Conservation (phyloP, 2,329 filamentous ascomycete genomes). For the Aspergillus pseudoglaucus region DNA sequence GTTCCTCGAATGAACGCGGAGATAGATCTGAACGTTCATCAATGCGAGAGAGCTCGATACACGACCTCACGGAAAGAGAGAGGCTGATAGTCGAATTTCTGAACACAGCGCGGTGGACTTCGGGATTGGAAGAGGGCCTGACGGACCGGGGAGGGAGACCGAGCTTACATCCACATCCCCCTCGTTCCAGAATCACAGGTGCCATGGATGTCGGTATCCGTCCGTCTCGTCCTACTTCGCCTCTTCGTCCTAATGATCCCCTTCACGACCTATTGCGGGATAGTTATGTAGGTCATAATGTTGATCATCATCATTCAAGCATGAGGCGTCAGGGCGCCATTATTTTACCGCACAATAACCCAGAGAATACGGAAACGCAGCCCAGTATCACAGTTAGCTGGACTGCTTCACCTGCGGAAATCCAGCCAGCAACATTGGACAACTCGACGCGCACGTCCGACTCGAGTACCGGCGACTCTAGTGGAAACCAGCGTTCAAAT, state of each 20-base stretch:
- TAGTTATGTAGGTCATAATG: slow-evolving; percentile 21
- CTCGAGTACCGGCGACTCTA: slow-evolving; percentile 15
- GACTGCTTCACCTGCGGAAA: slow-evolving; percentile 36
- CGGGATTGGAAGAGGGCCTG: slow-evolving; percentile 25
- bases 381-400: slow-evolving; percentile 32
- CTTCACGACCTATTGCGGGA: slow-evolving; percentile 27
- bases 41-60: slow-evolving; percentile 30
- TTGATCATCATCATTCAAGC: slow-evolving; percentile 22
- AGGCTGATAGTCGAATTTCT: slow-evolving; percentile 39
- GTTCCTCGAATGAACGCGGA: slow-evolving; percentile 12
- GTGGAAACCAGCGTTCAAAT: slow-evolving; percentile 25
- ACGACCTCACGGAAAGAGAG: slow-evolving; percentile 37
- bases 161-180: slow-evolving; percentile 20
- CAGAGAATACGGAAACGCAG: slow-evolving; percentile 21
- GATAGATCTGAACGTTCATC: slow-evolving; percentile 20
- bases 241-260: slow-evolving; percentile 21
- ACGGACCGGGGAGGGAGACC: slow-evolving; percentile 24
- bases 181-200: slow-evolving; percentile 22
- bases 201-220: slow-evolving; percentile 25
- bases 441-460: slow-evolving; percentile 14
- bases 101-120: slow-evolving; percentile 36
- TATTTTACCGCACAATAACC: slow-evolving; percentile 32
- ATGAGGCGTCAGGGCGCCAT: slow-evolving; percentile 36
- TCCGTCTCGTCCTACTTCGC: slow-evolving; percentile 28
- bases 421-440: slow-evolving; percentile 24